Evolutionary conservation across 768 basidiomycete species (phyloP).

Genomic region (Lentinula lateritia): DNA sequence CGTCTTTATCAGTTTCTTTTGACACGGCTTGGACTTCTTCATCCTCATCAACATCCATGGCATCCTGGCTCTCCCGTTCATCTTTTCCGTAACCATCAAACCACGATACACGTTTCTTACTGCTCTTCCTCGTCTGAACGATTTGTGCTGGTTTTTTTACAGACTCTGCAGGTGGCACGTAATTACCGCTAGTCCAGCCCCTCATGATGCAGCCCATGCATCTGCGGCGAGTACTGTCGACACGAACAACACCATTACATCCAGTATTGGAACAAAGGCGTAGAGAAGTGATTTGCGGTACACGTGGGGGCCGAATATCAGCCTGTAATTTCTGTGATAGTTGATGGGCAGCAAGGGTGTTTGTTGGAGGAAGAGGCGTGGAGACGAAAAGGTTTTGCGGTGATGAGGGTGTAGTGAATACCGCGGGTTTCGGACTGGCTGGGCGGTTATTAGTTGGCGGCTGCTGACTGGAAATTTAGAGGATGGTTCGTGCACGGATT

Average conservation of each 20-base stretch:
- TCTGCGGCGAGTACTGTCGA: neutral
- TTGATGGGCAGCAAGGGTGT: neutral
- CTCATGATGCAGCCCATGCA: neutral
- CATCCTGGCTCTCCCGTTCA: neutral
- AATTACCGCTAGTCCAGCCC: neutral
- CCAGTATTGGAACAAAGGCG: neutral
- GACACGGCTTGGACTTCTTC: neutral
- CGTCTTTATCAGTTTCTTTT: neutral
- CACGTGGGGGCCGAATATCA: neutral
- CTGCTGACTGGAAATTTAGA: too few relatives aligned
- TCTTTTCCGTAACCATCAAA: neutral
- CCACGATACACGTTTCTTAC: slow-evolving; percentile 6
- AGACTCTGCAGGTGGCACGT: neutral
- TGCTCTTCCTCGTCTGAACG: neutral
- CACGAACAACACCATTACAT: neutral
- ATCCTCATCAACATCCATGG: neutral
- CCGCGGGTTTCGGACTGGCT: too few relatives aligned
- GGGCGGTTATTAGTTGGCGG: too few relatives aligned
- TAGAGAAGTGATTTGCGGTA: neutral
- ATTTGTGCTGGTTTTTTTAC: too few relatives aligned
- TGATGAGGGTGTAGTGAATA: neutral
- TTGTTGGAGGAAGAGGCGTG: neutral
- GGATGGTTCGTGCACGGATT: too few relatives aligned
- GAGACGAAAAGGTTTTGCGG: neutral
- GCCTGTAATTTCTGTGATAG: neutral